A percentile compares a stretch with the other conserved stretches of the same genome.
phyloP scores from a whole-genome alignment of 805 yeast genomes.

The Candida odintsovae region DNA sequence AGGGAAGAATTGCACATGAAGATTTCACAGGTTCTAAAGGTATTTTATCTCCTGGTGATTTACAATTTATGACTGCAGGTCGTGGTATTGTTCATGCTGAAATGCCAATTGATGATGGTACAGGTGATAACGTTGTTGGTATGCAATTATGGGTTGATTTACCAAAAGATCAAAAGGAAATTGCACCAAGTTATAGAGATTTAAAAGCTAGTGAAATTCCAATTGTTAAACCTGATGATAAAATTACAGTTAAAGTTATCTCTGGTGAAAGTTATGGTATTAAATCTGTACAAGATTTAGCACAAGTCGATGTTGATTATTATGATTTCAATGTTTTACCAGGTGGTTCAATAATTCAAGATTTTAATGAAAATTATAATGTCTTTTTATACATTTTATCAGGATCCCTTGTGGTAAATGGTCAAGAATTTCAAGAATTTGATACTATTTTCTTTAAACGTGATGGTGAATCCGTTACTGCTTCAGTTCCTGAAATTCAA shows the following conservation, averaged over 20 bases:
- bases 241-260: constrained; percentile 63
- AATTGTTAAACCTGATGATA: constrained; percentile 55
- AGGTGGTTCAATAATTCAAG: constrained; percentile 59
- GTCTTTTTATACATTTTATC: constrained; percentile 64
- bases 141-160: constrained; percentile 87
- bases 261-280: constrained; percentile 75
- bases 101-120: constrained; percentile 60
- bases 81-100: constrained; percentile 82
- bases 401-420: constrained; percentile 50
- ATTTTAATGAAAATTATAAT: constrained; percentile 54
- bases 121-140: constrained; percentile 51
- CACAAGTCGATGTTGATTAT: constrained; percentile 76
- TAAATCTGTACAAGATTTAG: constrained; percentile 66
- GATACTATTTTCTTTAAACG: constrained; percentile 58
- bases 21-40: constrained; percentile 88
- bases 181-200: constrained; percentile 75
- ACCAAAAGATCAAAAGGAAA: constrained; percentile 56
- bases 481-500: constrained; percentile 41
- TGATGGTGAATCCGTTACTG: constrained; percentile 60
- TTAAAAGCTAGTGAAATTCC: constrained; percentile 69
- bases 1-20: constrained; percentile 71
- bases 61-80: constrained; percentile 94
- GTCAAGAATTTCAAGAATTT: constrained; percentile 36
- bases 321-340: constrained; percentile 62
- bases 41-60: constrained; percentile 70